These are phyloP conservation scores for Liquidambar formosana DNA, from an alignment of 164 flowering plant genomes.

Conservation along the genomic window DNA sequence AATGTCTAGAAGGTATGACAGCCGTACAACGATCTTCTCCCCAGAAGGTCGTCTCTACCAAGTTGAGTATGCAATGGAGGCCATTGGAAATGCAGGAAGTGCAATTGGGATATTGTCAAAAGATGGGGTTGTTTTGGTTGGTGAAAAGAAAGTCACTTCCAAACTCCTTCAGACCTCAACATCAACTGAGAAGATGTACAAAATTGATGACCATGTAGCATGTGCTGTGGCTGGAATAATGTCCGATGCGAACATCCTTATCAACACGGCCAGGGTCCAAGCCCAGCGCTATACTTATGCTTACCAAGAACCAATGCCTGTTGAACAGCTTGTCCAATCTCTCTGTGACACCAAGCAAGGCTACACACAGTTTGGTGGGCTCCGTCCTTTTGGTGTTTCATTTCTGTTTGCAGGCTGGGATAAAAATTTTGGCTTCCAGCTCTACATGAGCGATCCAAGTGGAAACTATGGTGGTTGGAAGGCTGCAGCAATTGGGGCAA, in stretches of 20 bases:
- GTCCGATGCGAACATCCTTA: conserved; percentile 77
- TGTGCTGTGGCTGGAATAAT: conserved; percentile 80
- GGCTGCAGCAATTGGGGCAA: conserved; percentile 64
- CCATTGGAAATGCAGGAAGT: conserved; percentile 72
- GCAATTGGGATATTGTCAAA: conserved; percentile 65
- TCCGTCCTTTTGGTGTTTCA: conserved; percentile 70
- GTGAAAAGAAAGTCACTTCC: conserved; percentile 70
- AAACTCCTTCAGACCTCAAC: conserved; percentile 62
- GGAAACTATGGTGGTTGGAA: conserved; percentile 74
- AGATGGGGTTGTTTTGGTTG: conserved; percentile 66
- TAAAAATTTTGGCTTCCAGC: conserved; percentile 59
- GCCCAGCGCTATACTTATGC: conserved; percentile 61
- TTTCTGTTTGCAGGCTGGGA: conserved; percentile 74
- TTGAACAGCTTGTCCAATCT: conserved; percentile 72
- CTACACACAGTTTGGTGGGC: conserved; percentile 73
- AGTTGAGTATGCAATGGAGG: conserved; percentile 81
- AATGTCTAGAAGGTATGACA: conserved; percentile 76
- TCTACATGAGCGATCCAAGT: conserved; percentile 72
- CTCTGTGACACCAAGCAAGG: conserved; percentile 74
- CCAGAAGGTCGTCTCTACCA: conserved; percentile 78
- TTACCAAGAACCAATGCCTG: conserved; percentile 79
- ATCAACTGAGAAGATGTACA: conserved; percentile 72
- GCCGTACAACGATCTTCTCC: conserved; percentile 73
- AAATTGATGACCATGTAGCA: conserved; percentile 70
- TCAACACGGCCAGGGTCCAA: conserved; percentile 68